Conservation (phyloP, 1,139 yeast genomes). For the Saccharomyces hybrid region DNA sequence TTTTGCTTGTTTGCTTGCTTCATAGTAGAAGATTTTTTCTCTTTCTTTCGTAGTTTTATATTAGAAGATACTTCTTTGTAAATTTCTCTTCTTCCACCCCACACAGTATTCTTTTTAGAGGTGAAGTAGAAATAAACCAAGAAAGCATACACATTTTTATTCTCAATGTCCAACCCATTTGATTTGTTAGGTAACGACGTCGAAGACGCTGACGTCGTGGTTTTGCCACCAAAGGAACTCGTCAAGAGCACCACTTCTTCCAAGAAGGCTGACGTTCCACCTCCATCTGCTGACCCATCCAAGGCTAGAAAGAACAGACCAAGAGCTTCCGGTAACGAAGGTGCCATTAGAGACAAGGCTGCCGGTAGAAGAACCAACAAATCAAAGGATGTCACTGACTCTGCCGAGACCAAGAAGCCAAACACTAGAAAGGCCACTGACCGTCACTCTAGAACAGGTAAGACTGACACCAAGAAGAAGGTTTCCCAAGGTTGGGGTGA, state of each 20-base stretch:
- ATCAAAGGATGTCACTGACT: conserved; percentile 49
- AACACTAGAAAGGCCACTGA: conserved; percentile 54
- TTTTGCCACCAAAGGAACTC: conserved; percentile 58
- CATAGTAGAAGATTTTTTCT: neutral
- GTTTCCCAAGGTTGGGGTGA: conserved; percentile 82
- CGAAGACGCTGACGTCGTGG: conserved; percentile 52
- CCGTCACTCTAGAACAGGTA: conserved; percentile 80
- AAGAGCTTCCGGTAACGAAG: conserved; percentile 78
- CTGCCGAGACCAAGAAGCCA: conserved; percentile 47
- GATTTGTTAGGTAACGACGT: conserved; percentile 68
- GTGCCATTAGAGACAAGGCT: conserved; percentile 68
- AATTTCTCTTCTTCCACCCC: neutral
- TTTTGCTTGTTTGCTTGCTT: neutral
- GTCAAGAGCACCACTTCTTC: conserved; percentile 80
- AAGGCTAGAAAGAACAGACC: conserved; percentile 69
- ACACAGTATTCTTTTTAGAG: neutral
- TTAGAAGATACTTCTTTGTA: neutral
- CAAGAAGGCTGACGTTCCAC: conserved; percentile 81
- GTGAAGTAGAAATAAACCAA: neutral
- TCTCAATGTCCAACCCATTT: conserved; percentile 39
- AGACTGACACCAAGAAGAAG: conserved; percentile 79
- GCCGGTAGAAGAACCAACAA: conserved; percentile 62
- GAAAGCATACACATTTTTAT: conserved; percentile 2
- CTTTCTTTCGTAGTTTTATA: neutral
- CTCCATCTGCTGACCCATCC: conserved; percentile 73